Evolutionary conservation across 2,329 filamentous ascomycete species (phyloP).

Genomic region (Talaromyces islandicus): DNA sequence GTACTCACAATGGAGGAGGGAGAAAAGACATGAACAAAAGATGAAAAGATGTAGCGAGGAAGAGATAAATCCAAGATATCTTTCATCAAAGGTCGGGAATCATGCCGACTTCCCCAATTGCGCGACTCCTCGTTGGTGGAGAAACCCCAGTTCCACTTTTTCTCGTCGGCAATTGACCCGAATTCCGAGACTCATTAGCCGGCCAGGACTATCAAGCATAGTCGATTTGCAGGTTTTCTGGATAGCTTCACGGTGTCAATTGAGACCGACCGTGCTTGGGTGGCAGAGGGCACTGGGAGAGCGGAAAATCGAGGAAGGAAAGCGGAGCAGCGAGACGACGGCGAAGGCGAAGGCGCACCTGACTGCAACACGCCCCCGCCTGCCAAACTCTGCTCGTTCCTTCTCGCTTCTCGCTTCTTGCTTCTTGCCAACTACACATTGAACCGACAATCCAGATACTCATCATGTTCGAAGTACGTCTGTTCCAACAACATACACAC

Average conservation of each 20-base stretch:
- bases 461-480: slow-evolving; percentile 9
- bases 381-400: neutral
- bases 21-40: neutral
- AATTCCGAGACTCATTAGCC: neutral
- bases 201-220: neutral
- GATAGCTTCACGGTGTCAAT: neutral
- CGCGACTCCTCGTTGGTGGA: neutral
- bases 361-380: neutral
- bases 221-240: neutral
- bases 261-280: neutral
- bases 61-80: neutral
- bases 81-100: neutral
- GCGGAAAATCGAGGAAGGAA: neutral
- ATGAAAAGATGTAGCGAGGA: neutral
- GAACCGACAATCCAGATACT: neutral
- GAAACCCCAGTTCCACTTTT: neutral
- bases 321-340: neutral
- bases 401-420: neutral
- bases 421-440: neutral
- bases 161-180: neutral
- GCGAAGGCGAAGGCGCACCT: neutral
- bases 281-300: neutral
- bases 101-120: neutral
- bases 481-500: neutral
- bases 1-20: neutral